phyloP scores from a whole-genome alignment of 1,284 basidiomycete species.

The Ceratobasidium papillatum region DNA sequence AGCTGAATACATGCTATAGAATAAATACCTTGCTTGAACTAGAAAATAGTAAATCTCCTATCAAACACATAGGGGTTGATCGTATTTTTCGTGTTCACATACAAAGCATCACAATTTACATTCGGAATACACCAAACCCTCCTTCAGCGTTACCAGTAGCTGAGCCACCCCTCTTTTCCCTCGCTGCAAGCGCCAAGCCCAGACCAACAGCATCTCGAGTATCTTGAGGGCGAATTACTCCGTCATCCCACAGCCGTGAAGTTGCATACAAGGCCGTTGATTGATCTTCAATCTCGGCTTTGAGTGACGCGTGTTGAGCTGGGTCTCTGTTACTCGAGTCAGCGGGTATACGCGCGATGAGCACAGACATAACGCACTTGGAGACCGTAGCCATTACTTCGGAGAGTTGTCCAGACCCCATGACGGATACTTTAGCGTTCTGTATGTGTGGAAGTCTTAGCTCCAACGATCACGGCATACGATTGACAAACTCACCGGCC shows the following conservation, averaged over 20 bases:
- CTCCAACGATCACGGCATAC: neutral
- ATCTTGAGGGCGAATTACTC: slow-evolving; percentile 91
- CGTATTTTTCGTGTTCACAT: no score
- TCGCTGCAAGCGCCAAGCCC: slow-evolving; percentile 77
- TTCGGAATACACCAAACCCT: slow-evolving; percentile 89
- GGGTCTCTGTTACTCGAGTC: slow-evolving; percentile 66
- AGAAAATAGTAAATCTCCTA: no score
- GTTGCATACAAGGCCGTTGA: slow-evolving; percentile 87
- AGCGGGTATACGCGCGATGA: slow-evolving; percentile 34
- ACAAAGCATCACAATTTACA: slow-evolving; percentile 65
- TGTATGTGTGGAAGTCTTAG: slow-evolving; percentile 48
- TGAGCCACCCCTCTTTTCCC: slow-evolving; percentile 51
- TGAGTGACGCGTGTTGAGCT: slow-evolving; percentile 74
- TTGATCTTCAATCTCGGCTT: slow-evolving; percentile 85
- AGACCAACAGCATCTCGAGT: slow-evolving; percentile 89
- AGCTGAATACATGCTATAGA: no score
- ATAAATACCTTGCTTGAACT: no score
- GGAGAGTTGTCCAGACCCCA: slow-evolving; percentile 93
- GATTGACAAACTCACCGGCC: slow-evolving; percentile 73
- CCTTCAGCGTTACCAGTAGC: slow-evolving; percentile 58
- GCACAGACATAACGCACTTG: slow-evolving; percentile 59
- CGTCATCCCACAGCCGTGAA: slow-evolving; percentile 94
- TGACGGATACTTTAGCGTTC: slow-evolving; percentile 95
- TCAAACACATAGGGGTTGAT: no score
- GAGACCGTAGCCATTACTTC: slow-evolving; percentile 93